A percentile compares a stretch with the other conserved stretches of the same genome.
Conservation (phyloP, 129 eudicot genomes). For the Glebionis coronaria region DNA sequence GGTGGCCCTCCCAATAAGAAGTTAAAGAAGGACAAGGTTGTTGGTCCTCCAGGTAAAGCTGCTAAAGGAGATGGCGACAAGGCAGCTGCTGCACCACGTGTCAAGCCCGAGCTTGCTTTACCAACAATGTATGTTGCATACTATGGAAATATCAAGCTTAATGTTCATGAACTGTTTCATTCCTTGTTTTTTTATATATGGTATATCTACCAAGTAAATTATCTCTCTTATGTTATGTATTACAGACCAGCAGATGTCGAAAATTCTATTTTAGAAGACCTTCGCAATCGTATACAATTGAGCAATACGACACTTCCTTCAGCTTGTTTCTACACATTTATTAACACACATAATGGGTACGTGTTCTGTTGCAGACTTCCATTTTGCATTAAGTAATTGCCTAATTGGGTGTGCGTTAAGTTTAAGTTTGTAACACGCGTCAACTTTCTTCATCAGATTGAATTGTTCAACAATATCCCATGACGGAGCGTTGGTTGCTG, state of each 20-base stretch:
- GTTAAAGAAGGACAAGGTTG: constrained; percentile 83
- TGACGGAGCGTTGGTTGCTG: constrained; percentile 96
- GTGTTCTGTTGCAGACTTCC: constrained; percentile 5
- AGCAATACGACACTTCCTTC: constrained; percentile 82
- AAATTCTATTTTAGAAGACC: constrained; percentile 85
- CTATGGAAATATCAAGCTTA: too few relatives aligned
- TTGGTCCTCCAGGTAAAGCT: constrained; percentile 63
- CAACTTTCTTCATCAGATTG: constrained; percentile 46
- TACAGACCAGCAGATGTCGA: constrained; percentile 84
- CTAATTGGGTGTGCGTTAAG: constrained; percentile 5
- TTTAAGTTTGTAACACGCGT: constrained; percentile 21
- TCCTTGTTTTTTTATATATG: background rate
- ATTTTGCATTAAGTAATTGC: background rate
- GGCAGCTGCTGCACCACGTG: constrained; percentile 76
- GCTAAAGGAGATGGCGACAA: constrained; percentile 62
- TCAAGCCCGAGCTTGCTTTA: constrained; percentile 84
- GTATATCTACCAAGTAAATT: background rate
- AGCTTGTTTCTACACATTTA: constrained; percentile 83
- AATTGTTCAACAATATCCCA: constrained; percentile 93
- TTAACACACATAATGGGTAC: constrained; percentile 89
- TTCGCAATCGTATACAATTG: constrained; percentile 92
- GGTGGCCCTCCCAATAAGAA: constrained; percentile 74
- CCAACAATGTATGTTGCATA: constrained; percentile 59
- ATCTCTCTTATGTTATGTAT: background rate
- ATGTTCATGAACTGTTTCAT: too few relatives aligned